Evolutionary conservation across 2,329 filamentous ascomycete species (phyloP).

Genomic region (Xylariaceae sp.): DNA sequence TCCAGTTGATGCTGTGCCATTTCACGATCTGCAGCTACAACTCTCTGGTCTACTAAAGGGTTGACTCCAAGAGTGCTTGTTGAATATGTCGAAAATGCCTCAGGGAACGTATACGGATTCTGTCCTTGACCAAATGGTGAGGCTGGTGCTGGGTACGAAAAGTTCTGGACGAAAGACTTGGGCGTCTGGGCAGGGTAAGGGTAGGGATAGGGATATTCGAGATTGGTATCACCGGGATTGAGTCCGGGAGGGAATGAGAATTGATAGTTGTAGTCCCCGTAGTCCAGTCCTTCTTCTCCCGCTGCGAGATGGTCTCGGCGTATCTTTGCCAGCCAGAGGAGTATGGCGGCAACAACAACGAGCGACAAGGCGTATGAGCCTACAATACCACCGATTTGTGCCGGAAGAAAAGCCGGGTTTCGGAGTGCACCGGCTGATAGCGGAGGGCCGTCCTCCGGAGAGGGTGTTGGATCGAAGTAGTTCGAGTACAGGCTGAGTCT

Average conservation of each 20-base stretch:
- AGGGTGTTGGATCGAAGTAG: slow-evolving; percentile 52
- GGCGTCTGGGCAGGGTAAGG: slow-evolving; percentile 33
- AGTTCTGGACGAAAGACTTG: slow-evolving; percentile 41
- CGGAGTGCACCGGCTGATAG: slow-evolving; percentile 54
- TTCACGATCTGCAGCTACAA: slow-evolving; percentile 68
- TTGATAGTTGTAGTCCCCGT: slow-evolving; percentile 30
- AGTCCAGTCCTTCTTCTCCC: slow-evolving; percentile 47
- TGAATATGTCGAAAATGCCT: slow-evolving; percentile 44
- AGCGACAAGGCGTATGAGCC: slow-evolving; percentile 77
- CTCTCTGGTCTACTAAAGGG: slow-evolving; percentile 67
- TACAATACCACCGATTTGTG: slow-evolving; percentile 77
- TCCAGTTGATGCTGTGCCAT: slow-evolving; percentile 80
- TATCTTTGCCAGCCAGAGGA: slow-evolving; percentile 56
- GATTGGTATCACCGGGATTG: slow-evolving; percentile 19
- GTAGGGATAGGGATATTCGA: slow-evolving; percentile 26
- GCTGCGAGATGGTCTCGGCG: slow-evolving; percentile 47
- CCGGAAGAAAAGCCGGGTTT: slow-evolving; percentile 63
- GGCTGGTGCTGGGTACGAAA: slow-evolving; percentile 45
- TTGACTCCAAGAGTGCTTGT: slow-evolving; percentile 55
- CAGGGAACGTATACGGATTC: slow-evolving; percentile 44
- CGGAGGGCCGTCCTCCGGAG: slow-evolving; percentile 55
- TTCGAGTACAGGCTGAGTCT: slow-evolving; percentile 27
- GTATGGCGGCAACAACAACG: slow-evolving; percentile 62
- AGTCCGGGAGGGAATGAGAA: slow-evolving; percentile 24
- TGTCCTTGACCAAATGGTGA: slow-evolving; percentile 25